Evolutionary conservation across 768 basidiomycete genomes (phyloP).

Genomic region (Terana coerulea): DNA sequence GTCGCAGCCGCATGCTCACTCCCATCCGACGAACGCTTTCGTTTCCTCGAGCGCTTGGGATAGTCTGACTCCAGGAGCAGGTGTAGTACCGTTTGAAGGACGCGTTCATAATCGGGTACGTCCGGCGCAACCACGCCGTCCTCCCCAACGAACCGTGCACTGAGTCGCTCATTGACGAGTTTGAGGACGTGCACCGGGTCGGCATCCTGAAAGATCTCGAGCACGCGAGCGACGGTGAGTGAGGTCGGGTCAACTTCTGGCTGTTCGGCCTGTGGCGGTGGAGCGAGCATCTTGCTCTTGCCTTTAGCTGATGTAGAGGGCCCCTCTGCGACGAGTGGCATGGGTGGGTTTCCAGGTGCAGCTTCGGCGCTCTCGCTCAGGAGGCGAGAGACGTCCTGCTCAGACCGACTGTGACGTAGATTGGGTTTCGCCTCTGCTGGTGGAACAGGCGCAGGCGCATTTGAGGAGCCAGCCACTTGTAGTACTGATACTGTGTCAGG

Average conservation of each 20-base stretch:
- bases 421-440: too few species aligned
- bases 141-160: constrained; percentile 19
- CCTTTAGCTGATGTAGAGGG: neutral
- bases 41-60: constrained; percentile 44
- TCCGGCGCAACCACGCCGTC: neutral
- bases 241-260: constrained; percentile 9
- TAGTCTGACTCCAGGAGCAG: constrained; percentile 60
- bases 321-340: too few species aligned
- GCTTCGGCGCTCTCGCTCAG: neutral
- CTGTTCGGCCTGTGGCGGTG: neutral
- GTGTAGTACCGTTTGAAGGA: constrained; percentile 55
- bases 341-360: neutral
- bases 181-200: constrained; percentile 46
- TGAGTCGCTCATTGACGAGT: constrained; percentile 44
- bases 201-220: constrained; percentile 73
- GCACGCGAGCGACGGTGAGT: constrained; percentile 42
- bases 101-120: constrained; percentile 22
- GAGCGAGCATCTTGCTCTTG: neutral
- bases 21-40: constrained; percentile 30
- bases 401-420: neutral
- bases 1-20: constrained; percentile 22
- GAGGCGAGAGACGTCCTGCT: neutral
- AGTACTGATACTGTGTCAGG: too few species aligned
- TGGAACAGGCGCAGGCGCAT: too few species aligned
- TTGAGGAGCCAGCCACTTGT: too few species aligned